Evolutionary conservation across 257 asterid genomes (phyloP).

Genomic region (Eucommia ulmoides): DNA sequence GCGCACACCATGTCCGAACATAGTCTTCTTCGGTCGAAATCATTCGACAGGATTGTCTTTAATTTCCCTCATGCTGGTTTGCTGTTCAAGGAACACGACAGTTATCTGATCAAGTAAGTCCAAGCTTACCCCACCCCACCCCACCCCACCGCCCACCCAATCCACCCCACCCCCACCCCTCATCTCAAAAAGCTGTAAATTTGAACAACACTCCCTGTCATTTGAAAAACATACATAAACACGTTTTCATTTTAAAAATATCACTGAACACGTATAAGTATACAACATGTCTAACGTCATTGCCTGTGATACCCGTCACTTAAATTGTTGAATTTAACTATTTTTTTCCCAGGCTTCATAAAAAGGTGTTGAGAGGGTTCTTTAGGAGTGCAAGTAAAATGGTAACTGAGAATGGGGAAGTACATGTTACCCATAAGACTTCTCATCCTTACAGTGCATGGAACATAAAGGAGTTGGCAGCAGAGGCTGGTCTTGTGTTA

Average conservation of each 20-base stretch:
- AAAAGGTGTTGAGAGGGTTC: constrained; percentile 18
- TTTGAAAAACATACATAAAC: background rate
- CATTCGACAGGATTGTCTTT: constrained; percentile 25
- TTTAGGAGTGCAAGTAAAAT: constrained; percentile 10
- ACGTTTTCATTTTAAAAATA: background rate
- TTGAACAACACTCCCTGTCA: too few species aligned
- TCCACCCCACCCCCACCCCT: too few species aligned
- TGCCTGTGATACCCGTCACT: background rate
- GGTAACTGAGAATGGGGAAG: constrained; percentile 16
- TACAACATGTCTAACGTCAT: background rate
- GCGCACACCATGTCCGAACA: constrained; percentile 13
- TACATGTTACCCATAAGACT: constrained; percentile 26
- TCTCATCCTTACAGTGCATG: constrained; percentile 14
- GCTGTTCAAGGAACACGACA: background rate
- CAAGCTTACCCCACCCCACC: background rate
- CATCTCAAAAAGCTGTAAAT: too few species aligned
- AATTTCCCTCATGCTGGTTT: constrained; percentile 33
- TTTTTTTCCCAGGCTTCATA: constrained; percentile 16
- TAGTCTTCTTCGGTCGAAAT: background rate
- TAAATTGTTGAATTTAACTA: background rate
- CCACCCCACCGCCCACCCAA: too few species aligned
- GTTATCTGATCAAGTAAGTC: constrained; percentile 16
- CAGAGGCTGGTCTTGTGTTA: constrained; percentile 12
- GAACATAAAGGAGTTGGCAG: constrained; percentile 16
- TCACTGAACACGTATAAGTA: background rate